Percentiles rank a stretch among this genome's conserved stretches.
Conservation (phyloP, 164 flowering plant species). For the Annona squamosa region DNA sequence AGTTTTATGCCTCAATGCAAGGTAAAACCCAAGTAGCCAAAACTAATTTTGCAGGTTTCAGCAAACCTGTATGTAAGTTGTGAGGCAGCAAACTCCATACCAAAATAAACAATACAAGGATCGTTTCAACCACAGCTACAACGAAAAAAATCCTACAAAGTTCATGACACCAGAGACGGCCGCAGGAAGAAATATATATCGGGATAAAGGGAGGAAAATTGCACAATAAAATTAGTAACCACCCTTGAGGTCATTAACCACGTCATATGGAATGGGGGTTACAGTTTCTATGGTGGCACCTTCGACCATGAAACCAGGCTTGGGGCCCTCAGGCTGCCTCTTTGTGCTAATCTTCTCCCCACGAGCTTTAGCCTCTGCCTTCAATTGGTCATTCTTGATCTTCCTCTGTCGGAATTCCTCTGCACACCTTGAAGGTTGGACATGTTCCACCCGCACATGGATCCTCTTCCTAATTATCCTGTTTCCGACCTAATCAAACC, state of each 20-base stretch:
- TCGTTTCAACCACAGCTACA: too few relatives aligned
- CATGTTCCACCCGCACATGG: conserved; percentile 49
- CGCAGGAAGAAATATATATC: too few relatives aligned
- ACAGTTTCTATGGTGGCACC: conserved; percentile 70
- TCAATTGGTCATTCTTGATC: conserved; percentile 53
- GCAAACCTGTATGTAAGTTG: too few relatives aligned
- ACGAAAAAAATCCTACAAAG: too few relatives aligned
- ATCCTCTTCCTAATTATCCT: not conserved
- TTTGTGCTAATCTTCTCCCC: conserved; percentile 71
- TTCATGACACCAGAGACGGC: too few relatives aligned
- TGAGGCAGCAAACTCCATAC: too few relatives aligned
- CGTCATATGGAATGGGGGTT: conserved; percentile 77
- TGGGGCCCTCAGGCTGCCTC: conserved; percentile 70
- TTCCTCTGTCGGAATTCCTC: conserved; percentile 54
- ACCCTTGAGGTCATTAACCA: conserved; percentile 73
- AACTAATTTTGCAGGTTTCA: too few relatives aligned
- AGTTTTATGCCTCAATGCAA: too few relatives aligned
- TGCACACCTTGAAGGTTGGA: conserved; percentile 57
- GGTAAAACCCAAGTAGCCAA: too few relatives aligned
- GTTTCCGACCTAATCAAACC: not conserved
- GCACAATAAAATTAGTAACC: conserved; percentile 32
- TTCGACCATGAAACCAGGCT: conserved; percentile 79
- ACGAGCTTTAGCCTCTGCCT: conserved; percentile 61
- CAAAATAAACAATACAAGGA: too few relatives aligned
- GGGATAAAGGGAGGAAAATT: not conserved